A percentile compares a stretch with the other conserved stretches of the same genome.
Conservation (phyloP, 2,329 filamentous ascomycete genomes). For the Venturia aucupariae region DNA sequence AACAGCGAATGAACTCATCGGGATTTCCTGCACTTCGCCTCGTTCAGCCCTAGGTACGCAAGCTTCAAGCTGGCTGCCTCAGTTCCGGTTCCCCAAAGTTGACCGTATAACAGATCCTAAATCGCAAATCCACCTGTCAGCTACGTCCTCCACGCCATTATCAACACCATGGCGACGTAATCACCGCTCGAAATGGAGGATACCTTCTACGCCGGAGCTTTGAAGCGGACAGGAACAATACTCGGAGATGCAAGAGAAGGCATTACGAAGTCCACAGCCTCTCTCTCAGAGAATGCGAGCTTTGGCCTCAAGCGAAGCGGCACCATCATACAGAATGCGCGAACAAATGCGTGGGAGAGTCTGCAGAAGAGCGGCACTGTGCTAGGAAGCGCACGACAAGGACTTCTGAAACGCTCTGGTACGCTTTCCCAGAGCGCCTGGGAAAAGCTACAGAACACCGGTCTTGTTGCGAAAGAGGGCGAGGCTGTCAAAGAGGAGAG, state of each 20-base stretch:
- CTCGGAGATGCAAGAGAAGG: constrained; percentile 11
- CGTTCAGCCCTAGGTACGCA: not conserved
- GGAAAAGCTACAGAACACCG: not conserved
- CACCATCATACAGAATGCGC: constrained; percentile 5
- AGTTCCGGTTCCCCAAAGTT: not conserved
- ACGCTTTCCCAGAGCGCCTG: constrained; percentile 1
- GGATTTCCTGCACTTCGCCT: not conserved
- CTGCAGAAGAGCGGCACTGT: constrained; percentile 10
- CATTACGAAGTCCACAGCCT: constrained; percentile 6
- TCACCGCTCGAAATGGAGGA: constrained; percentile 10
- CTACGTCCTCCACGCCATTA: not conserved
- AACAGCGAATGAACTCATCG: not conserved
- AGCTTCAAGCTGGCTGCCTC: not conserved
- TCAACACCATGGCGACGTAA: not conserved
- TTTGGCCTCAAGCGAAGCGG: constrained; percentile 9
- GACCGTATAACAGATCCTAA: not conserved
- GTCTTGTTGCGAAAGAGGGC: not conserved
- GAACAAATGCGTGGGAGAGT: not conserved
- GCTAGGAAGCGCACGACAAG: not conserved
- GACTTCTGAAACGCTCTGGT: constrained; percentile 10
- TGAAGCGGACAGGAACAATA: constrained; percentile 11
- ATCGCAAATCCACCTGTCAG: not conserved
- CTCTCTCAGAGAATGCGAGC: constrained; percentile 2
- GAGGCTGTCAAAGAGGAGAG: not conserved
- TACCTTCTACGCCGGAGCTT: constrained; percentile 13